Base-by-base conservation (phyloP, 495 filamentous ascomycete species). In the Penicillium salamii region DNA sequence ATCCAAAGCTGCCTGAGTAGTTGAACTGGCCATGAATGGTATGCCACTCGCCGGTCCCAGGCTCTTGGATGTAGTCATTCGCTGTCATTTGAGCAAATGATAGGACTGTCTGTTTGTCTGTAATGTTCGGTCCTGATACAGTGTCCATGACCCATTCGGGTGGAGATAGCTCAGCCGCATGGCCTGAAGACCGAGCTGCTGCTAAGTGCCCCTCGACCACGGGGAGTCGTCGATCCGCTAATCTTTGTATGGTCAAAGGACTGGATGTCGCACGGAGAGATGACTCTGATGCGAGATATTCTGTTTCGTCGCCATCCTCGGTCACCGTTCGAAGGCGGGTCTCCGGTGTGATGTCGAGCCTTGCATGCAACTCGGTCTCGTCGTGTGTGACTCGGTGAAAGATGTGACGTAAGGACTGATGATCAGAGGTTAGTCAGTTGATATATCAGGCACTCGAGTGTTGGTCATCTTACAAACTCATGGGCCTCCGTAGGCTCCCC, bases 131-230 rank as follows among this genome's bases (percentile, higher is more conserved):
- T 0, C 83, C 88, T 2, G 77, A 59, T 1, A 96, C 71, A 18
- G 87, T 83, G 50, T 97, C 93, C 57, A 87, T 75, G 2, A 84
- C 85, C 93, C 93, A 98, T 23, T 86, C 88, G 5, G 80, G 85
- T 6, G 83, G 74, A 26, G 77, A 80, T 33, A 86, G 75, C 19
- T 75, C 74, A 40, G 79, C 74, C 8, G 81, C 79, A 49, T 66
- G 73, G 12, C 83, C 90, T 23, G 70, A 79, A 54, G 77, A 69
- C 55, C 83, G 80, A 20, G 87, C 86, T 46, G 81, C 68, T 31
- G 81, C 77, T 36, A 97, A 75, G 57, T 96, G 81, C 3, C 78
- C 77, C 59, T 96, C 87, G 24, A 98, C 84, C 13, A 79, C 83
- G 7, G 77, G 80, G 17, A 83, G 80, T 8, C 84, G 82, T 44